A percentile compares a stretch with the other conserved stretches of the same genome.
phyloP scores from a whole-genome alignment of 768 basidiomycete species.

The Boletus subparvulus region DNA sequence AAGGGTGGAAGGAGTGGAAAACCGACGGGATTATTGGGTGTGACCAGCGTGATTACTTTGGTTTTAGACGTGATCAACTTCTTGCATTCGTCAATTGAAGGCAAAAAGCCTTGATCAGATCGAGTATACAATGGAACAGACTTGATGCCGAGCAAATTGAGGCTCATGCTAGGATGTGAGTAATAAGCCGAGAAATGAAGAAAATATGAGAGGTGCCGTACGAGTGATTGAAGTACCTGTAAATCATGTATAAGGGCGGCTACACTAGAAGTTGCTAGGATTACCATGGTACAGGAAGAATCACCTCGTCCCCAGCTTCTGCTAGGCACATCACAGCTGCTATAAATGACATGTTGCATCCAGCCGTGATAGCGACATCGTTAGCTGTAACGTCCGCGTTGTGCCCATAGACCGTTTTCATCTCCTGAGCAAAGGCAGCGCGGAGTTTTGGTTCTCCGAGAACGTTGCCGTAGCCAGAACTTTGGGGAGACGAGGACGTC shows the following conservation, averaged over 20 bases:
- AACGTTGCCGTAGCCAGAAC: conserved; percentile 57
- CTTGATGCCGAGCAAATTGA: conserved; percentile 61
- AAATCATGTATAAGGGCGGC: background rate
- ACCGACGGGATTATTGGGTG: conserved; percentile 74
- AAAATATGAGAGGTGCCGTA: conserved; percentile 23
- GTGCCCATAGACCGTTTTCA: conserved; percentile 55
- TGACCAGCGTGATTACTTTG: conserved; percentile 69
- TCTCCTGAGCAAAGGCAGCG: conserved; percentile 56
- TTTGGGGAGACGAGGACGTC: conserved; percentile 42
- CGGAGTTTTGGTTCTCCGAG: conserved; percentile 58
- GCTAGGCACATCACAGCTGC: conserved; percentile 61
- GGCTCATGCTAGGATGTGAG: conserved; percentile 53
- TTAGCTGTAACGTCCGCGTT: conserved; percentile 46
- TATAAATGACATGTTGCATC: conserved; percentile 73
- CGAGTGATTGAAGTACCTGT: conserved; percentile 68
- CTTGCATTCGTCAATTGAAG: conserved; percentile 51
- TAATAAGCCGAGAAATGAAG: background rate
- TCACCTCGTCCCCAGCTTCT: conserved; percentile 68
- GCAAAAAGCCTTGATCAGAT: conserved; percentile 55
- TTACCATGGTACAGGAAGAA: conserved; percentile 72
- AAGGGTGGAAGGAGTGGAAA: too few species aligned
- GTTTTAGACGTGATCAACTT: conserved; percentile 57
- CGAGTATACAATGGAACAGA: conserved; percentile 54
- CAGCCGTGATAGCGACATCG: conserved; percentile 69
- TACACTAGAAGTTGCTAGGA: background rate